phyloP scores from a whole-genome alignment of 2,329 filamentous ascomycete genomes.

The Neocucurbitaria cava region DNA sequence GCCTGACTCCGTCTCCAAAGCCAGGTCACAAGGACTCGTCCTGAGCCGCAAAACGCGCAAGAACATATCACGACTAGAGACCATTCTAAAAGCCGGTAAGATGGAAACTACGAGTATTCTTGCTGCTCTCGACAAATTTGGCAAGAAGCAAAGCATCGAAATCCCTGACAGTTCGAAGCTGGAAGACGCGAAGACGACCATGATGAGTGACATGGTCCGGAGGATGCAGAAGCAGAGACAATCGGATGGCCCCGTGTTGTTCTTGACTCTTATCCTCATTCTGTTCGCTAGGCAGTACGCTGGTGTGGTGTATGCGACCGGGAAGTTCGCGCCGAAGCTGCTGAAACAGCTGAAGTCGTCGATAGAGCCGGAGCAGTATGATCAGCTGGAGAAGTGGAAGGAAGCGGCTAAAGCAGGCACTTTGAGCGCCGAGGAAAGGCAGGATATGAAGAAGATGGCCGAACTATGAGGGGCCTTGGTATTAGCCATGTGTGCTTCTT shows the following conservation, averaged over 20 bases:
- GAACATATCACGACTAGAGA: slow-evolving; percentile 38
- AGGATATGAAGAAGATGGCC: slow-evolving; percentile 43
- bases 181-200: slow-evolving; percentile 28
- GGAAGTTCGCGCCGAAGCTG: slow-evolving; percentile 51
- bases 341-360: slow-evolving; percentile 43
- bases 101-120: slow-evolving; percentile 15
- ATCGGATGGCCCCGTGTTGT: slow-evolving; percentile 46
- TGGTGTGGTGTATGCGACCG: slow-evolving; percentile 50
- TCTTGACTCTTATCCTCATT: slow-evolving; percentile 46
- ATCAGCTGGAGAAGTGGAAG: slow-evolving; percentile 46
- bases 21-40: slow-evolving; percentile 37
- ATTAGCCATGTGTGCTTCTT: too few relatives aligned
- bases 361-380: slow-evolving; percentile 32
- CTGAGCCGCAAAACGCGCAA: slow-evolving; percentile 42
- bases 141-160: slow-evolving; percentile 40
- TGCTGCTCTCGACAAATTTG: slow-evolving; percentile 40
- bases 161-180: slow-evolving; percentile 8
- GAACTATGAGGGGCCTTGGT: slow-evolving; percentile 9
- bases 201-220: slow-evolving; percentile 42
- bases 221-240: slow-evolving; percentile 45
- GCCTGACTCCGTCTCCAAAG: slow-evolving; percentile 40
- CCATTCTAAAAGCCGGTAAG: slow-evolving; percentile 22
- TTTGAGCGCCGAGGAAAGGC: slow-evolving; percentile 41
- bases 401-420: slow-evolving; percentile 44
- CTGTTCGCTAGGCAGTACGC: slow-evolving; percentile 37